These are phyloP conservation scores for Psilocybe sp. DNA, from an alignment of 768 basidiomycete species.

Conservation along the genomic window DNA sequence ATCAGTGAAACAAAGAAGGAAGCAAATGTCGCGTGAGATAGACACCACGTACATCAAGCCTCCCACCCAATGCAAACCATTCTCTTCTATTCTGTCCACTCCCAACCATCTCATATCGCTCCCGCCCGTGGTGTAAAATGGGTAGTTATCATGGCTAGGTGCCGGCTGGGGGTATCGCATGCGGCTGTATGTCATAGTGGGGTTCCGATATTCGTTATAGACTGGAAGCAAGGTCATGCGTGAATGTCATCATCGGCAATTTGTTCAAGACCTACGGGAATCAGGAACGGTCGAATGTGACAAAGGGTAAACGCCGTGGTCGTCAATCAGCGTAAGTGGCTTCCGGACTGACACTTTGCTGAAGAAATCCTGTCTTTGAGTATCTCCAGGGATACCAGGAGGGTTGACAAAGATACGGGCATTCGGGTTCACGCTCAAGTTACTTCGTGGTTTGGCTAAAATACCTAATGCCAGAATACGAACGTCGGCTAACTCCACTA, in stretches of 20 bases:
- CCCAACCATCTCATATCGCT: slow-evolving; percentile 63
- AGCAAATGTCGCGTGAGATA: slow-evolving; percentile 1
- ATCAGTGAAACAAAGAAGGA: slow-evolving; percentile 1
- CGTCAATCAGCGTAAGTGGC: slow-evolving; percentile 25
- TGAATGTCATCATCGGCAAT: slow-evolving; percentile 4
- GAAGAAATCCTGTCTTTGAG: slow-evolving; percentile 8
- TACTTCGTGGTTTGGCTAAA: slow-evolving; percentile 52
- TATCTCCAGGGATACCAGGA: slow-evolving; percentile 49
- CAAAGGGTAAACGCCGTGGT: slow-evolving; percentile 45
- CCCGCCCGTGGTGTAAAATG: slow-evolving; percentile 70
- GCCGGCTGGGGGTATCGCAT: slow-evolving; percentile 59
- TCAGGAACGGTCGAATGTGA: slow-evolving; percentile 25
- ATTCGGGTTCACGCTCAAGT: slow-evolving; percentile 60
- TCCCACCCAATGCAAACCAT: slow-evolving; percentile 72
- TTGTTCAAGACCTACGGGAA: slow-evolving; percentile 16
- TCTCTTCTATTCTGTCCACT: slow-evolving; percentile 48
- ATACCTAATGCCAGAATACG: slow-evolving; percentile 73
- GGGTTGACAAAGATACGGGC: slow-evolving; percentile 71
- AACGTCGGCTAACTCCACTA: slow-evolving; percentile 69
- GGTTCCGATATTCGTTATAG: slow-evolving; percentile 26
- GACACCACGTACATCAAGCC: slow-evolving; percentile 52
- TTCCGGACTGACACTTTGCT: slow-evolving; percentile 10
- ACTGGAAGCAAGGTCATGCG: slow-evolving; percentile 14
- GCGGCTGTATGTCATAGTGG: slow-evolving; percentile 34
- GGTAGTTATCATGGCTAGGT: slow-evolving; percentile 57